A percentile compares a stretch with the other conserved stretches of the same genome.
Evolutionary conservation across 2,329 filamentous ascomycete species (phyloP).

Genomic region (Cryphonectria parasitica): DNA sequence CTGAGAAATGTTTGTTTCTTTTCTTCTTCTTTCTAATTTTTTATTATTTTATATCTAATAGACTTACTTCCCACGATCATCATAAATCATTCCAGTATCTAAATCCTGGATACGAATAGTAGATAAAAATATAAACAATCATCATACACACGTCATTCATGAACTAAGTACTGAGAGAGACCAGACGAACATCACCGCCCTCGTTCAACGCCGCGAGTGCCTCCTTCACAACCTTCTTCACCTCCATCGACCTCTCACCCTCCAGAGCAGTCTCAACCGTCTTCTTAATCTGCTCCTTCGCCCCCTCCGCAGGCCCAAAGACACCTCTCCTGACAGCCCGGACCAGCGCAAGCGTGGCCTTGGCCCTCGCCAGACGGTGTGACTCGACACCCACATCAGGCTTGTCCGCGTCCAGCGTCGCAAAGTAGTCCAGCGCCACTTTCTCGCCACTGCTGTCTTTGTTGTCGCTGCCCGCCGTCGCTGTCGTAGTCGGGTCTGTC

Average conservation of each 20-base stretch:
- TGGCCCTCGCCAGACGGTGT: constrained; percentile 53
- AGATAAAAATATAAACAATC: too few relatives aligned
- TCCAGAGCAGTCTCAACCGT: constrained; percentile 47
- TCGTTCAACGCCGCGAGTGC: constrained; percentile 15
- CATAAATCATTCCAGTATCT: too few relatives aligned
- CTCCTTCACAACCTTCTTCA: constrained; percentile 38
- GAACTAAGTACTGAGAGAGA: too few relatives aligned
- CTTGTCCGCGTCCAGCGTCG: constrained; percentile 51
- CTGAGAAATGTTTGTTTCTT: too few relatives aligned
- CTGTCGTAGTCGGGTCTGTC: constrained; percentile 28
- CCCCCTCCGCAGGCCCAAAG: constrained; percentile 41
- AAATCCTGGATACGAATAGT: too few relatives aligned
- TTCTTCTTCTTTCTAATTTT: too few relatives aligned
- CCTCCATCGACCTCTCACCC: constrained; percentile 40
- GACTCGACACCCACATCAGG: constrained; percentile 54
- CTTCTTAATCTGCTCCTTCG: constrained; percentile 39
- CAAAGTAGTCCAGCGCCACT: constrained; percentile 45
- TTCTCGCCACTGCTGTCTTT: constrained; percentile 28
- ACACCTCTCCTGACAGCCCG: constrained; percentile 48
- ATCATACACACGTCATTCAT: too few relatives aligned
- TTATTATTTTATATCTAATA: too few relatives aligned
- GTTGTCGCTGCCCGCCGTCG: constrained; percentile 1
- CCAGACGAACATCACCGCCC: too few relatives aligned
- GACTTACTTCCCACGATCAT: too few relatives aligned
- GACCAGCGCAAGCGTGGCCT: constrained; percentile 48